phyloP scores from a whole-genome alignment of 1,284 basidiomycete species.

The Limonomyces culmigenus region DNA sequence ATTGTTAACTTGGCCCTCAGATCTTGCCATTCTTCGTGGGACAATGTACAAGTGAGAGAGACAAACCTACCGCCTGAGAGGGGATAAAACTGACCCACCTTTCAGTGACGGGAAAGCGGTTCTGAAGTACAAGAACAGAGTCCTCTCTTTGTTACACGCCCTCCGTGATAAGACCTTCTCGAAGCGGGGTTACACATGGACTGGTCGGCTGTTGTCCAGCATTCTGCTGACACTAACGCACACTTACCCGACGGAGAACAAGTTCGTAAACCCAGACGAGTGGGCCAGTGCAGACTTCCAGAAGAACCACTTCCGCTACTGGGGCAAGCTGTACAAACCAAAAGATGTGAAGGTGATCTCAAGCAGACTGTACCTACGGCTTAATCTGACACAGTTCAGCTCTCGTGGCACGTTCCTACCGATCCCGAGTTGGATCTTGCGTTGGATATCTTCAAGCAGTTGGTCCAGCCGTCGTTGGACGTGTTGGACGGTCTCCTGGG shows the following conservation, averaged over 20 bases:
- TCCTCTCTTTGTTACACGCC: slow-evolving; percentile 49
- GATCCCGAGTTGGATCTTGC: slow-evolving; percentile 62
- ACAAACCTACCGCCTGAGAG: slow-evolving; percentile 3
- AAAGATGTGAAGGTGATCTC: slow-evolving; percentile 35
- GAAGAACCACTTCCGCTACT: slow-evolving; percentile 56
- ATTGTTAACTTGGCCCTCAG: slow-evolving; percentile 17
- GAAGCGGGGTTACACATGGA: slow-evolving; percentile 75
- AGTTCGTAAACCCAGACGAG: slow-evolving; percentile 68
- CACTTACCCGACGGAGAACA: slow-evolving; percentile 73
- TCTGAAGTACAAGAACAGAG: slow-evolving; percentile 47
- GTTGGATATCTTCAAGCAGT: slow-evolving; percentile 52
- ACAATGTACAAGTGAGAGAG: slow-evolving; percentile 50
- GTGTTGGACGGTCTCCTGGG: slow-evolving; percentile 45
- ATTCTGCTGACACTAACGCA: slow-evolving; percentile 63
- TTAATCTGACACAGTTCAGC: slow-evolving; percentile 28
- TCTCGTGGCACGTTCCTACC: slow-evolving; percentile 67
- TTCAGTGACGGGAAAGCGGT: slow-evolving; percentile 47
- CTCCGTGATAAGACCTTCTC: slow-evolving; percentile 61
- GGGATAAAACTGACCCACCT: slow-evolving; percentile 1
- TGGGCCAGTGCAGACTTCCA: slow-evolving; percentile 68
- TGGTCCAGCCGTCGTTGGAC: slow-evolving; percentile 52
- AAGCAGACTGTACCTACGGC: background rate
- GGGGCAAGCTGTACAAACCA: slow-evolving; percentile 55
- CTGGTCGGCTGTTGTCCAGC: slow-evolving; percentile 65
- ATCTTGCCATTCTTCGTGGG: slow-evolving; percentile 52